phyloP scores from a whole-genome alignment of 1,284 basidiomycete species.

The Ustilago crameri region DNA sequence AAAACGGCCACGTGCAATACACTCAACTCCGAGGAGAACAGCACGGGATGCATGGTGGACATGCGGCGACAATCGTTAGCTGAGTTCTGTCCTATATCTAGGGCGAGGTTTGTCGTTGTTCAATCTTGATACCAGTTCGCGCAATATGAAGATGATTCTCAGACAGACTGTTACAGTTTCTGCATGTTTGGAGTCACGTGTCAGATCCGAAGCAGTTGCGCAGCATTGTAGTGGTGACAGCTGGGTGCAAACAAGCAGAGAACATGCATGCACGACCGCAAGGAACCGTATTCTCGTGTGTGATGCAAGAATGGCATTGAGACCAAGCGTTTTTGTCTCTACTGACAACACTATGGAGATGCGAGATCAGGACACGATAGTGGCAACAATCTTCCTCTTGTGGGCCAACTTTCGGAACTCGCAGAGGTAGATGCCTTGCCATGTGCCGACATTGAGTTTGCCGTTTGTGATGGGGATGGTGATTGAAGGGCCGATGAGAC shows the following conservation, averaged over 20 bases:
- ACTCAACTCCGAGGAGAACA: conserved; percentile 2
- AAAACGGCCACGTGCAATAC: conserved; percentile 13
- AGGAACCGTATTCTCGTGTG: too few species aligned
- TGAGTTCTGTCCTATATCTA: conserved; percentile 1
- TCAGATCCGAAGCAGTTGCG: too few species aligned
- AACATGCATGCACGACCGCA: too few species aligned
- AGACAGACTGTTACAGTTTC: too few species aligned
- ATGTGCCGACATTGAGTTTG: conserved; percentile 84
- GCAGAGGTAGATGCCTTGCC: conserved; percentile 85
- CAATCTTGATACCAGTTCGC: neutral
- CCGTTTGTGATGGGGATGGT: conserved; percentile 87
- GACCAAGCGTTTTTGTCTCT: too few species aligned
- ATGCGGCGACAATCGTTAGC: conserved; percentile 15
- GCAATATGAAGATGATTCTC: neutral
- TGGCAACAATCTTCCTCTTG: conserved; percentile 80
- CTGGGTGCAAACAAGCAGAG: too few species aligned
- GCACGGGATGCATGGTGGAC: neutral
- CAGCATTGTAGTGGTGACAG: too few species aligned
- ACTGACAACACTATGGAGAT: too few species aligned
- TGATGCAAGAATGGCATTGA: too few species aligned
- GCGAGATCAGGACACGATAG: conserved; percentile 77
- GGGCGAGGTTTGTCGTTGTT: neutral
- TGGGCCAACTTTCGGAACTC: conserved; percentile 80
- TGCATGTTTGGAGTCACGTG: too few species aligned
- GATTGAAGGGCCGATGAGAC: conserved; percentile 82